Conservation (phyloP, 2,329 filamentous ascomycete genomes). For the Colletotrichum eleusines region DNA sequence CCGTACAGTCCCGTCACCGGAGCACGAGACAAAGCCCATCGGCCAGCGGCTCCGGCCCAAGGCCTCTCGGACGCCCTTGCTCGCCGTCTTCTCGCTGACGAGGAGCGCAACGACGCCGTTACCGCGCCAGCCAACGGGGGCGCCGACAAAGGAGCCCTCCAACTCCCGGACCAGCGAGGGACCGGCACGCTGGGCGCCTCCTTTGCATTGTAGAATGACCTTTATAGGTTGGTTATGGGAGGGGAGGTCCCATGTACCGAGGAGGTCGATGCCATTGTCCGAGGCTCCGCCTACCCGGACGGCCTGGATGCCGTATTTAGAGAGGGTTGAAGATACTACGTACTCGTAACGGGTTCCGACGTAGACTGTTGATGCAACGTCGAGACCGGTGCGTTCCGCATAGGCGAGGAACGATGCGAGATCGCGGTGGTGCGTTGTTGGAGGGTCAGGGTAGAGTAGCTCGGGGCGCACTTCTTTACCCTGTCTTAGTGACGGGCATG, state of each 20-base stretch:
- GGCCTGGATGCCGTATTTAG: conserved; percentile 72
- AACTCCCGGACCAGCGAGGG: conserved; percentile 79
- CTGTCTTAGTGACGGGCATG: conserved; percentile 13
- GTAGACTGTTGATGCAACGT: conserved; percentile 69
- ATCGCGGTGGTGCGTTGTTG: conserved; percentile 68
- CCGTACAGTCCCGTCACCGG: conserved; percentile 66
- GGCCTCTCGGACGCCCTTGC: conserved; percentile 81
- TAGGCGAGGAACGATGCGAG: conserved; percentile 75
- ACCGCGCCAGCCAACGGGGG: conserved; percentile 79
- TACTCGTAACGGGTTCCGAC: conserved; percentile 85
- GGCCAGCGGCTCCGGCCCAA: conserved; percentile 76
- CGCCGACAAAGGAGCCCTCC: conserved; percentile 81
- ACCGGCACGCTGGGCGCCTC: conserved; percentile 61
- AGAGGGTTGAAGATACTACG: conserved; percentile 67
- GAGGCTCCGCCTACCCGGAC: conserved; percentile 73
- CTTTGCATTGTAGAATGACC: conserved; percentile 78
- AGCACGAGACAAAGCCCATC: conserved; percentile 77
- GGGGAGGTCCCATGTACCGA: conserved; percentile 77
- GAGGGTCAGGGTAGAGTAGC: conserved; percentile 59
- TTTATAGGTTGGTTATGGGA: conserved; percentile 55
- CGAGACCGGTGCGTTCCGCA: conserved; percentile 67
- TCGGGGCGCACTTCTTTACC: neutral
- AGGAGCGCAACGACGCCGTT: conserved; percentile 76
- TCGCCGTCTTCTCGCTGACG: conserved; percentile 76
- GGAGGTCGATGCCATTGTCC: conserved; percentile 80